These are phyloP conservation scores for Calonectria pteridis DNA, from an alignment of 2,329 filamentous ascomycete species.

Conservation along the genomic window DNA sequence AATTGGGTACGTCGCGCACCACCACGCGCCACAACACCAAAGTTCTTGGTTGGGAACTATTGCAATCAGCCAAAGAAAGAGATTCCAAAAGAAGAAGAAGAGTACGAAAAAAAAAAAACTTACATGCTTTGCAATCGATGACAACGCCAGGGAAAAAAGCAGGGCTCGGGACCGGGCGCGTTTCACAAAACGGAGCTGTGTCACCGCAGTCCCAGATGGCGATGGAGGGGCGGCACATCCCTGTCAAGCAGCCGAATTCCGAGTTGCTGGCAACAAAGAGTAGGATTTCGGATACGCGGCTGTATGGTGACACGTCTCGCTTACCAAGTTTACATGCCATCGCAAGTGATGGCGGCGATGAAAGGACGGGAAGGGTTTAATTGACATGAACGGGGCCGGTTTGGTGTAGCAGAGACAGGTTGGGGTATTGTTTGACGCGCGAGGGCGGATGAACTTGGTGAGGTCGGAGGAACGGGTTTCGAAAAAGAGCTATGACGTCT, in stretches of 20 bases:
- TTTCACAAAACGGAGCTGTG: constrained; percentile 20
- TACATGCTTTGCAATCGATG: neutral
- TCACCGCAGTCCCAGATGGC: constrained; percentile 18
- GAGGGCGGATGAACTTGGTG: constrained; percentile 24
- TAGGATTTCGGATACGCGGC: constrained; percentile 4
- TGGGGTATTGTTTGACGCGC: constrained; percentile 9
- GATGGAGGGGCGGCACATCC: constrained; percentile 3
- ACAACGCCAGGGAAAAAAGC: neutral
- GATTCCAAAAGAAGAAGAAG: neutral
- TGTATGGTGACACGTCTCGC: constrained; percentile 10
- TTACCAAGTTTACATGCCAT: neutral
- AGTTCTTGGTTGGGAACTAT: neutral
- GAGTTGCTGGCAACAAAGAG: neutral
- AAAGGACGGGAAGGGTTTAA: neutral
- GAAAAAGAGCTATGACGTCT: neutral
- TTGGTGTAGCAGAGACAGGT: neutral
- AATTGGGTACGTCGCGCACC: neutral
- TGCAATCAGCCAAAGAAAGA: neutral
- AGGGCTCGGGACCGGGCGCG: constrained; percentile 1
- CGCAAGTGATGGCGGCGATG: no score
- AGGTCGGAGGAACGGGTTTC: neutral
- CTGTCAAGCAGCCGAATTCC: constrained; percentile 8
- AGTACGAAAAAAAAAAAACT: no score
- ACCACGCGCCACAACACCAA: neutral
- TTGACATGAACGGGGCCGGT: neutral